Conservation (phyloP, 2,329 filamentous ascomycete species). For the Fusarium xylarioides region DNA sequence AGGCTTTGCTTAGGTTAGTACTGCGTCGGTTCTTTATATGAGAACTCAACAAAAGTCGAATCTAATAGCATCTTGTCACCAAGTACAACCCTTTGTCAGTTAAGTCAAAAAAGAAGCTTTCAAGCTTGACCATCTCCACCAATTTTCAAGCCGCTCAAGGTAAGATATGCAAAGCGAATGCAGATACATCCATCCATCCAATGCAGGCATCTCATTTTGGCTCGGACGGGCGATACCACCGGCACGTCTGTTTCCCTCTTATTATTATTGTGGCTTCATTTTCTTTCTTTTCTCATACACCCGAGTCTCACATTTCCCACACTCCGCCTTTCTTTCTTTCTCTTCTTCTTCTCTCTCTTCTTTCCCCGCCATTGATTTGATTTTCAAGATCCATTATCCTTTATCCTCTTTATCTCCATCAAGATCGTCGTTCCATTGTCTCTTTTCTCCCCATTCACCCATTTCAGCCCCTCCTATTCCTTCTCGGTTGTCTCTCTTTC, state of each 20-base stretch:
- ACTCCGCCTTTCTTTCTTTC: neutral
- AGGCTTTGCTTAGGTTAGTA: neutral
- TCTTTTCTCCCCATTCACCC: neutral
- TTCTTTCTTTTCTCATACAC: conserved; percentile 2
- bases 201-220: conserved; percentile 10
- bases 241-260: neutral
- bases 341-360: neutral
- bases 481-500: conserved; percentile 21
- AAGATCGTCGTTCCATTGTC: neutral
- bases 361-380: neutral
- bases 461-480: conserved; percentile 18
- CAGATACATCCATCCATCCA: neutral
- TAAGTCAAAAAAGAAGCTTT: conserved; percentile 19
- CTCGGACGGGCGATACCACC: conserved; percentile 5
- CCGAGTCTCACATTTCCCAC: conserved; percentile 14
- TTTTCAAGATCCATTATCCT: neutral
- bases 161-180: conserved; percentile 7
- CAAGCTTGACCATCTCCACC: conserved; percentile 20
- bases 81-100: neutral
- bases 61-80: neutral
- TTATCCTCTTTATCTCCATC: neutral
- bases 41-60: neutral
- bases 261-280: conserved; percentile 6
- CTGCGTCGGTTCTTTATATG: neutral
- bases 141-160: neutral